These are phyloP conservation scores for Dalbergia cochinchinensis DNA, from an alignment of 306 rosid species.

Conservation along the genomic window DNA sequence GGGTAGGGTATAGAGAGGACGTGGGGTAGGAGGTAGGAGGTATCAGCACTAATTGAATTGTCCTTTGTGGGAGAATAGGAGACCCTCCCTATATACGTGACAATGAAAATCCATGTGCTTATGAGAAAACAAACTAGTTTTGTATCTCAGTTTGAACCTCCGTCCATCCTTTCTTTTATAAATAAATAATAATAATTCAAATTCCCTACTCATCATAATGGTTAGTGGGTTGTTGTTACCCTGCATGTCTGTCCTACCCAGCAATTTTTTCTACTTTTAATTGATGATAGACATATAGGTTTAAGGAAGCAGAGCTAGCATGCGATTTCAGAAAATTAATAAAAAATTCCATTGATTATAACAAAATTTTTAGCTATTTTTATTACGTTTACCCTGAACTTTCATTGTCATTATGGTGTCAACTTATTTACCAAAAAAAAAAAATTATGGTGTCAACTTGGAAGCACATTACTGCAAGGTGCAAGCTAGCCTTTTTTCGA, in stretches of 20 bases:
- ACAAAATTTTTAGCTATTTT: background rate
- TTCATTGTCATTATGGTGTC: background rate
- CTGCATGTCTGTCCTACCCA: background rate
- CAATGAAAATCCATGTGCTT: conserved; percentile 48
- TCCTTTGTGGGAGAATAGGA: conserved; percentile 53
- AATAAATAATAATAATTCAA: background rate
- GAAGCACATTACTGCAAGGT: background rate
- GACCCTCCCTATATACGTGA: conserved; percentile 45
- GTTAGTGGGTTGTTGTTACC: background rate
- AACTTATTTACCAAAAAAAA: no score
- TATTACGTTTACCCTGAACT: background rate
- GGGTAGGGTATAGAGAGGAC: conserved; percentile 34
- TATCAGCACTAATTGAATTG: conserved; percentile 60
- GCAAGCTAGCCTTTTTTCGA: background rate
- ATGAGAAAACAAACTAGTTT: conserved; percentile 33
- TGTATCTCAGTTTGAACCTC: background rate
- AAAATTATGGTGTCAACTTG: background rate
- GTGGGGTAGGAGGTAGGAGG: conserved; percentile 50
- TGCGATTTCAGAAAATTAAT: background rate
- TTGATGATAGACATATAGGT: background rate
- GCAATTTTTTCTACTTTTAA: no score
- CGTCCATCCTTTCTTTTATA: background rate
- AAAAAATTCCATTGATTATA: background rate
- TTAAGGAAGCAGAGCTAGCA: background rate
- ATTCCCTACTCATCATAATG: conserved; percentile 6